These are phyloP conservation scores for Puccinia hordei DNA, from an alignment of 1,284 basidiomycete genomes.

Conservation along the genomic window DNA sequence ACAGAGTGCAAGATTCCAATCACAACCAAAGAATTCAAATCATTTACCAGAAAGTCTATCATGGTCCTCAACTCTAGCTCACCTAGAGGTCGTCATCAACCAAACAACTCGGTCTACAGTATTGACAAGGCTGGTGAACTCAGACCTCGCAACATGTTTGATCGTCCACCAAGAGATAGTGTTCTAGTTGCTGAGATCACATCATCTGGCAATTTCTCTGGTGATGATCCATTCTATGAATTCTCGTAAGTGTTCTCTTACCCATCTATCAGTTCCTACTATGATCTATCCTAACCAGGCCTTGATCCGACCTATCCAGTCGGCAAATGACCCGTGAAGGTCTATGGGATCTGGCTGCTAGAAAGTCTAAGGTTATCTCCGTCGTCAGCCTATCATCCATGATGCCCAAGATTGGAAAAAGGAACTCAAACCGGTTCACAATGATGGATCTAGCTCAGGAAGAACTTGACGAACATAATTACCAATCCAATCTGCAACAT, in stretches of 20 bases:
- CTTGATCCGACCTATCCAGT: neutral
- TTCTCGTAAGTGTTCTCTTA: slow-evolving; percentile 18
- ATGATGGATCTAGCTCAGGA: slow-evolving; percentile 16
- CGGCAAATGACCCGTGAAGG: slow-evolving; percentile 8
- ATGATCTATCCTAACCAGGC: neutral
- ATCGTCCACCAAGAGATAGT: slow-evolving; percentile 23
- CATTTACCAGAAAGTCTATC: slow-evolving; percentile 49
- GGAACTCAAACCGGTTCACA: slow-evolving; percentile 5
- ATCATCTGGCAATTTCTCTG: neutral
- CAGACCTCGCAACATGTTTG: slow-evolving; percentile 43
- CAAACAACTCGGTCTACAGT: neutral
- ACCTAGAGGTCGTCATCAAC: neutral
- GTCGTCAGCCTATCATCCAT: slow-evolving; percentile 21
- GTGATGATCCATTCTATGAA: slow-evolving; percentile 22
- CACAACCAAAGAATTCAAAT: slow-evolving; percentile 38
- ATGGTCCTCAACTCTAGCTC: slow-evolving; percentile 36
- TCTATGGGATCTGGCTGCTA: slow-evolving; percentile 12
- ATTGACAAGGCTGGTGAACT: slow-evolving; percentile 17
- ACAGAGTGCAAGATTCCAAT: slow-evolving; percentile 19
- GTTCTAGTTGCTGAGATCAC: slow-evolving; percentile 41
- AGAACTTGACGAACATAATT: slow-evolving; percentile 11
- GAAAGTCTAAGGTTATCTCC: slow-evolving; percentile 26
- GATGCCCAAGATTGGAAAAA: neutral
- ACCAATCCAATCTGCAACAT: neutral
- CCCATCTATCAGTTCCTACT: neutral